Evolutionary conservation across 768 basidiomycete genomes (phyloP), one percentile per base, ranked within the genome.

Genomic region (Wakefieldia striispora): DNA sequence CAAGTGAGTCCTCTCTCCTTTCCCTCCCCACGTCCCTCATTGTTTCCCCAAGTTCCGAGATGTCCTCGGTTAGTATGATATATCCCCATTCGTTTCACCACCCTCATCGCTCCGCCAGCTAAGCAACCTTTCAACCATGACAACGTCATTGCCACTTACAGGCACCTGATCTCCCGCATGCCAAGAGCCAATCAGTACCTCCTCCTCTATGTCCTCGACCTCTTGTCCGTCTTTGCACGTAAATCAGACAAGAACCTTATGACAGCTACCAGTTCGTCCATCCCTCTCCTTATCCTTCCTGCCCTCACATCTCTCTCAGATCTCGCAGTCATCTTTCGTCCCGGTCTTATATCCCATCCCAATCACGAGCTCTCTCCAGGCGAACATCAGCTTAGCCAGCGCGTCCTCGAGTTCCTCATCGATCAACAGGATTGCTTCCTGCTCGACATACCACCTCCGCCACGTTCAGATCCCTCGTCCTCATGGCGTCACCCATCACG

Each of bases 401-500:
- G 78, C 49, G 95, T 98, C 24, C 78, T 99, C 43, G 94, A 97
- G 65, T 97, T 97, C 67, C 75, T 99, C 45, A 97, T 99, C 57
- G 86, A 83, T n/a, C 86, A 97, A 55, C 95, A 97, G 65, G 94
- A 95, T 62, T 87, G 86, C 80, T 99, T 99, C 69, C 80, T 95
- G 78, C 71, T 97, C 43, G 93, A 90, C 59, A 87, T 90, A 36
- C 81, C 89, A 6, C 82, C 88, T 2, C 87, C 89, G 3, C 80
- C 81, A 17, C 69, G 65, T 2, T 45, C 70, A 0, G 63, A 70
- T 19, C 62, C 61, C 3, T 56, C 57, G 37, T 55, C 64, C 14
- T 60, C 61, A 12, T 69, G 67, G 65, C 69, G 54, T 33, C 67
- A 58, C 12, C 51, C 52, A 31, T 42, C 49, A n/a, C 56, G 55